These are phyloP conservation scores for Aspergillus terreus DNA, from an alignment of 2,329 filamentous ascomycete species.

Conservation along the genomic window DNA sequence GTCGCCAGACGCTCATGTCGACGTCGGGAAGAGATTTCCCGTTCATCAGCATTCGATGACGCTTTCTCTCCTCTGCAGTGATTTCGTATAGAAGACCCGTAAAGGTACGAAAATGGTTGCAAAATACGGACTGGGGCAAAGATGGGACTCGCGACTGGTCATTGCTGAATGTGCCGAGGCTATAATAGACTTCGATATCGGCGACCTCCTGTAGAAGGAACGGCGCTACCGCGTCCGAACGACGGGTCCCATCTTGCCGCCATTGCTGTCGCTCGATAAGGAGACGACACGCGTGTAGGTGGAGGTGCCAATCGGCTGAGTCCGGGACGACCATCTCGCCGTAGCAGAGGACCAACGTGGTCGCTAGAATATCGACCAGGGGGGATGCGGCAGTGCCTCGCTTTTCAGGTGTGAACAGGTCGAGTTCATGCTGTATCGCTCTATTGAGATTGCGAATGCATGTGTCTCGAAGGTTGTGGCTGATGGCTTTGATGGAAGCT, in stretches of 20 bases:
- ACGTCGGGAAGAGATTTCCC: background rate
- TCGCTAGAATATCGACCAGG: slow-evolving; percentile 12
- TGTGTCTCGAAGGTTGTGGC: slow-evolving; percentile 1
- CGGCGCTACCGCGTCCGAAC: slow-evolving; percentile 1
- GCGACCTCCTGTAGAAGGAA: slow-evolving; percentile 17
- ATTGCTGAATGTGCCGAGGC: slow-evolving; percentile 5
- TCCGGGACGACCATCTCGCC: slow-evolving; percentile 13
- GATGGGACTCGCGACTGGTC: background rate
- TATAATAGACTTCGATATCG: slow-evolving; percentile 14
- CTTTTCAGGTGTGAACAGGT: background rate
- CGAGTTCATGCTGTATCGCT: slow-evolving; percentile 8
- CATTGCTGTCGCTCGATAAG: slow-evolving; percentile 11
- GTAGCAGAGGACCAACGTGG: slow-evolving; percentile 15
- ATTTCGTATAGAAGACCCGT: slow-evolving; percentile 10
- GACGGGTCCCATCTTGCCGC: background rate
- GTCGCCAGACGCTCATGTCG: slow-evolving; percentile 8
- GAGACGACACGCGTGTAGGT: slow-evolving; percentile 14
- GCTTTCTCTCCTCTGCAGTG: slow-evolving; percentile 9
- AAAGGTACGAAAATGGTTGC: slow-evolving; percentile 9
- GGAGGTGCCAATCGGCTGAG: slow-evolving; percentile 14
- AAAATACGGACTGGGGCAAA: background rate
- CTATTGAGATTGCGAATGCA: slow-evolving; percentile 6
- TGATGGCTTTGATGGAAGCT: background rate
- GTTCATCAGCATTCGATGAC: background rate
- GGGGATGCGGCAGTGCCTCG: background rate